A percentile compares a stretch with the other conserved stretches of the same genome.
phyloP scores from a whole-genome alignment of 2,329 filamentous ascomycete genomes.

The Colletotrichum scovillei region DNA sequence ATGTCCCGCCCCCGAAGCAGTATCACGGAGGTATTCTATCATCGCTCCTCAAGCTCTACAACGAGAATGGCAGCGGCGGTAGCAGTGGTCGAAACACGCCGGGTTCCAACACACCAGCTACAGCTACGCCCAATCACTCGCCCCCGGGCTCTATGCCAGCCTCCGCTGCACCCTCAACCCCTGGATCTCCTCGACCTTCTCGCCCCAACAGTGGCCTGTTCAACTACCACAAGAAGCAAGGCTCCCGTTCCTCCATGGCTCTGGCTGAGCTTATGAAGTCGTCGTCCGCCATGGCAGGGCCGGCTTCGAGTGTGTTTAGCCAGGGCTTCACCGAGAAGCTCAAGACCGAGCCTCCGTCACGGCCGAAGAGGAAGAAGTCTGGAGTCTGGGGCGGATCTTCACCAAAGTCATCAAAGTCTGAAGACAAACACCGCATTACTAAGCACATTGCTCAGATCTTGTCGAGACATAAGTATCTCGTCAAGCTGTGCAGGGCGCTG shows the following conservation, averaged over 20 bases:
- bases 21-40: slow-evolving; percentile 81
- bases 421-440: slow-evolving; percentile 58
- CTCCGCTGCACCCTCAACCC: slow-evolving; percentile 42
- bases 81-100: slow-evolving; percentile 57
- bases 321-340: slow-evolving; percentile 58
- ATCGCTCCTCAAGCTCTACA: slow-evolving; percentile 77
- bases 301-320: slow-evolving; percentile 57
- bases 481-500: slow-evolving; percentile 85
- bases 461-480: slow-evolving; percentile 82
- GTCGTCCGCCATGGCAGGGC: slow-evolving; percentile 62
- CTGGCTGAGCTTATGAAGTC: slow-evolving; percentile 65
- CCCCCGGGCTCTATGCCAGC: slow-evolving; percentile 53
- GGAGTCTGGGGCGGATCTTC: slow-evolving; percentile 30
- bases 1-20: slow-evolving; percentile 73
- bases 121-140: slow-evolving; percentile 55
- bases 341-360: slow-evolving; percentile 49
- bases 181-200: slow-evolving; percentile 44
- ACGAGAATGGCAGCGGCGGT: slow-evolving; percentile 52
- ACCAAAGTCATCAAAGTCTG: slow-evolving; percentile 22
- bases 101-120: slow-evolving; percentile 50
- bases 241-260: slow-evolving; percentile 56
- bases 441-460: slow-evolving; percentile 76
- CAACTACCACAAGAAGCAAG: slow-evolving; percentile 53
- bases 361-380: slow-evolving; percentile 46
- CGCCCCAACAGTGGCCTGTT: slow-evolving; percentile 53